phyloP scores from a whole-genome alignment of 208 protist genomes.

The Trypanosoma brucei region DNA sequence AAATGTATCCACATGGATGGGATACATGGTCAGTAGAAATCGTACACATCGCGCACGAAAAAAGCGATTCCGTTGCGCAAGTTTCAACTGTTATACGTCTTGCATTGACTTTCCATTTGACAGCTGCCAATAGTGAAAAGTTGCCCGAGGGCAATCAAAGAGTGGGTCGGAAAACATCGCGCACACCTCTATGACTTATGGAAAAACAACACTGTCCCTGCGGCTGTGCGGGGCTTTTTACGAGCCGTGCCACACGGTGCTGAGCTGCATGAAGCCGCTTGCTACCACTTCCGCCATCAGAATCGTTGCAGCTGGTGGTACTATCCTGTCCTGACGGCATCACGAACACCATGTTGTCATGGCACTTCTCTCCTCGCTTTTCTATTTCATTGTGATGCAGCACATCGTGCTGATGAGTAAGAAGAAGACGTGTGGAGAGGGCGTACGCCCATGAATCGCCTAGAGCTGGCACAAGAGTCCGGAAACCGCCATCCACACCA shows the following conservation, averaged over 20 bases:
- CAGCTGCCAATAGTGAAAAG: no score
- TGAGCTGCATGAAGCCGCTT: slow-evolving; percentile 26
- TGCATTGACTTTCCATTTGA: no score
- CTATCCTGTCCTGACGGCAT: neutral
- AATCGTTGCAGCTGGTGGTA: no score
- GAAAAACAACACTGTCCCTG: slow-evolving; percentile 61
- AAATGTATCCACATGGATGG: neutral
- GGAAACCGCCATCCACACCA: neutral
- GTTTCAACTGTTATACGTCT: no score
- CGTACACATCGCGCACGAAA: neutral
- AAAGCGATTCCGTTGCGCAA: no score
- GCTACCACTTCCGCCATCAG: neutral
- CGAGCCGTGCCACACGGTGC: slow-evolving; percentile 68
- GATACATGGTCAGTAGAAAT: neutral
- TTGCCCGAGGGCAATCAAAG: neutral
- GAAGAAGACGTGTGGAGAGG: slow-evolving; percentile 47
- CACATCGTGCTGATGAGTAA: slow-evolving; percentile 63
- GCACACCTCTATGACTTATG: slow-evolving; percentile 61
- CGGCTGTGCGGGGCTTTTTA: slow-evolving; percentile 36
- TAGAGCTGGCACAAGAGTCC: slow-evolving; percentile 58
- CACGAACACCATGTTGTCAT: slow-evolving; percentile 22
- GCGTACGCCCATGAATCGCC: slow-evolving; percentile 68
- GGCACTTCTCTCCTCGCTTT: neutral
- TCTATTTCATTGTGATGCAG: slow-evolving; percentile 1
- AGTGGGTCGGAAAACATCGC: slow-evolving; percentile 32